A percentile compares a stretch with the other conserved stretches of the same genome.
phyloP scores from a whole-genome alignment of 495 filamentous ascomycete species.

The Trichoderma gamsii region DNA sequence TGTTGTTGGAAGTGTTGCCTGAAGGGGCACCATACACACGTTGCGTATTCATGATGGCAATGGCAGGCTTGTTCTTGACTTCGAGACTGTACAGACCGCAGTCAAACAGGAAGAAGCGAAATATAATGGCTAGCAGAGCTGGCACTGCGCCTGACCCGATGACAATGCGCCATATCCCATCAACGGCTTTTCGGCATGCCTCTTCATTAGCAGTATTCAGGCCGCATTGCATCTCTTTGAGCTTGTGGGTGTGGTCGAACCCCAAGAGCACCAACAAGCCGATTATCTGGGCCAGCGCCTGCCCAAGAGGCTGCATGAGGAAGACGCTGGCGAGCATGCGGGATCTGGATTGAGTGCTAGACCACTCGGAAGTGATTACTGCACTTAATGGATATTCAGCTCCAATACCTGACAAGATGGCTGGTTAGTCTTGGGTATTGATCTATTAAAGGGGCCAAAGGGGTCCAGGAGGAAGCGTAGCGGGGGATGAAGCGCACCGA shows the following conservation, averaged over 20 bases:
- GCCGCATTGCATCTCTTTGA: constrained; percentile 42
- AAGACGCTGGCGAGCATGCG: constrained; percentile 77
- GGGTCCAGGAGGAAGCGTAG: constrained; percentile 51
- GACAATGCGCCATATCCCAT: constrained; percentile 73
- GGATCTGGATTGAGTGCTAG: constrained; percentile 66
- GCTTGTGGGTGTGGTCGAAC: constrained; percentile 55
- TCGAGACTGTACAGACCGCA: constrained; percentile 75
- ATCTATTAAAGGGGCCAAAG: constrained; percentile 50
- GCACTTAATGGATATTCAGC: constrained; percentile 71
- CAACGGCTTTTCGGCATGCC: constrained; percentile 60
- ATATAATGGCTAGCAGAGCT: constrained; percentile 64
- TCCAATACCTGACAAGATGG: constrained; percentile 50
- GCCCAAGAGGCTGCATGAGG: constrained; percentile 71
- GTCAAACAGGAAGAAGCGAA: constrained; percentile 67
- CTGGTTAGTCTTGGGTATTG: constrained; percentile 51
- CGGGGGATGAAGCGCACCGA: constrained; percentile 31
- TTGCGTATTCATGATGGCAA: constrained; percentile 56
- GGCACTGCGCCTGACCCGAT: constrained; percentile 71
- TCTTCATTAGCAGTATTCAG: constrained; percentile 43
- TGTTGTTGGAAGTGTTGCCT: constrained; percentile 51
- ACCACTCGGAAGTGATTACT: constrained; percentile 69
- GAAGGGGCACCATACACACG: constrained; percentile 45
- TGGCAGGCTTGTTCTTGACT: constrained; percentile 57
- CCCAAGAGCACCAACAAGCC: constrained; percentile 60
- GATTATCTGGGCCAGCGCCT: constrained; percentile 61